These are phyloP conservation scores for Gentiana dahurica DNA, from an alignment of 257 asterid genomes.

Conservation along the genomic window DNA sequence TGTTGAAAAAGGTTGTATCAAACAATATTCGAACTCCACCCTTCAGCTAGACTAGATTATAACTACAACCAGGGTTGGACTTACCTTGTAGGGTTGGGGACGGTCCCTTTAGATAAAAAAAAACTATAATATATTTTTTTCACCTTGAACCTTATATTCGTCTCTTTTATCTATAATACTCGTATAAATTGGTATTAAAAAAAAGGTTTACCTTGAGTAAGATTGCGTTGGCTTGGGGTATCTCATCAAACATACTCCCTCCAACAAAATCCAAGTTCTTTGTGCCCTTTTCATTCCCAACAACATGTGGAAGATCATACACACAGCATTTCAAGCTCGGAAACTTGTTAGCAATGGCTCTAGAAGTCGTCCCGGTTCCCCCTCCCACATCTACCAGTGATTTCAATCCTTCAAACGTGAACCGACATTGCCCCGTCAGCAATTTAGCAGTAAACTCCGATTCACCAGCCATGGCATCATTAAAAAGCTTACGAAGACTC, in stretches of 20 bases:
- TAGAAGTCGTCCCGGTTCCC: not conserved
- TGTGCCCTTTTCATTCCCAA: not conserved
- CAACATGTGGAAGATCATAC: not conserved
- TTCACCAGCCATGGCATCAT: not conserved
- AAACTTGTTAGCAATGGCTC: not conserved
- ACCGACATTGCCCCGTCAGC: not conserved
- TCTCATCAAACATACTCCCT: slow-evolving; percentile 2
- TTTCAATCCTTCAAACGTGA: not conserved
- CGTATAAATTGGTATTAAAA: not conserved
- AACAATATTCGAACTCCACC: too few species aligned
- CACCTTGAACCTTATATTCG: too few species aligned
- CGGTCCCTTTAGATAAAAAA: too few species aligned
- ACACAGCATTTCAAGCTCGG: not conserved
- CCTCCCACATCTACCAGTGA: not conserved
- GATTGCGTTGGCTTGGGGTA: slow-evolving; percentile 6
- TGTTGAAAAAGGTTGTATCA: too few species aligned
- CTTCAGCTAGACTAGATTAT: too few species aligned
- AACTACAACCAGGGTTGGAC: too few species aligned
- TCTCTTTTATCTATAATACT: too few species aligned
- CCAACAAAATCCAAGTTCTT: not conserved
- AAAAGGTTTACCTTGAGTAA: not conserved
- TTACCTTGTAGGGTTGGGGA: too few species aligned
- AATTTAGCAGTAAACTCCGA: not conserved
- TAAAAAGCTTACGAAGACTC: too few species aligned
- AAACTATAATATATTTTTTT: too few species aligned